These are phyloP conservation scores for Nakaseomyces kungkrabaensis DNA, from an alignment of 1,139 yeast genomes.

Conservation along the genomic window DNA sequence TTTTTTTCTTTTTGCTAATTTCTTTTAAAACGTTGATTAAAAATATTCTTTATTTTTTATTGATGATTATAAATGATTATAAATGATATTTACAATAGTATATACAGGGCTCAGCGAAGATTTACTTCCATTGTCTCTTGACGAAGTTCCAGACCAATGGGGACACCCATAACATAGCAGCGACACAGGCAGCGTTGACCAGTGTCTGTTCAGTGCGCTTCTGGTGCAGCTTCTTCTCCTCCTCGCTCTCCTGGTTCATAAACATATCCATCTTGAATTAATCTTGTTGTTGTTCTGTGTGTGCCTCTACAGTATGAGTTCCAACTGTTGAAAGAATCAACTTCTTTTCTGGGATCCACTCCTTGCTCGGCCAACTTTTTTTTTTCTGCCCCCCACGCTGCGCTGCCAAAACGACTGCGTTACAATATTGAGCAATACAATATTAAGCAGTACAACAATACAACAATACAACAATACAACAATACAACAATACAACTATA, in stretches of 20 bases:
- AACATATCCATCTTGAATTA: slow-evolving; percentile 40
- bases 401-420: no score
- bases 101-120: no score
- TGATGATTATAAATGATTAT: background rate
- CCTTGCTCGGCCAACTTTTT: no score
- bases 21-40: background rate
- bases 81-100: no score
- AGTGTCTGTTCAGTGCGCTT: slow-evolving; percentile 58
- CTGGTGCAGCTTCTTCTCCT: slow-evolving; percentile 67
- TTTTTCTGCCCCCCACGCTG: no score
- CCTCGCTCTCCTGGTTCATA: slow-evolving; percentile 67
- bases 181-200: slow-evolving; percentile 57
- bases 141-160: slow-evolving; percentile 56
- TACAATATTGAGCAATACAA: no score
- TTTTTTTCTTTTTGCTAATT: background rate
- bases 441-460: no score
- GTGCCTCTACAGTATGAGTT: no score
- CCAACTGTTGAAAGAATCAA: no score
- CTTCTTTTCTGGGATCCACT: no score
- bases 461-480: no score
- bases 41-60: background rate
- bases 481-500: no score
- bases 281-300: background rate
- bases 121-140: slow-evolving; percentile 43
- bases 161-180: slow-evolving; percentile 70